phyloP scores from a whole-genome alignment of 2,329 filamentous ascomycete species.

The Dothistroma pini region DNA sequence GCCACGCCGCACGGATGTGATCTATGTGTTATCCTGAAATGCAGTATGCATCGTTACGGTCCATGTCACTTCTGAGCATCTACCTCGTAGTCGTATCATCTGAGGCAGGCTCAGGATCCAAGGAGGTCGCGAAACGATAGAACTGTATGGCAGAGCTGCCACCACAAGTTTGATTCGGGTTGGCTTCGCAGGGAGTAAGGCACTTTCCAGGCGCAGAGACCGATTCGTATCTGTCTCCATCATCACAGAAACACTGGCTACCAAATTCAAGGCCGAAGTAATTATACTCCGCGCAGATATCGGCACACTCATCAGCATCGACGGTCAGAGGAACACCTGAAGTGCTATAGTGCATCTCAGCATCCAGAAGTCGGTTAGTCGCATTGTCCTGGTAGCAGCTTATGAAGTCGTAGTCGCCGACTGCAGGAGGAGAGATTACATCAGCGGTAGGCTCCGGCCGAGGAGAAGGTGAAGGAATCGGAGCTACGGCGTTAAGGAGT shows the following conservation, averaged over 20 bases:
- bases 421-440: background rate
- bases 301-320: slow-evolving; percentile 10
- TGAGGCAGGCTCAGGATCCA: background rate
- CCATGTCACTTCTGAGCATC: background rate
- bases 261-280: slow-evolving; percentile 29
- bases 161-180: slow-evolving; percentile 1
- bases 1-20: too few relatives aligned
- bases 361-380: slow-evolving; percentile 2
- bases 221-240: background rate
- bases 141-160: background rate
- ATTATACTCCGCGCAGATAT: slow-evolving; percentile 7
- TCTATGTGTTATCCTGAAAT: too few relatives aligned
- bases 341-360: slow-evolving; percentile 5
- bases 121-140: background rate
- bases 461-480: background rate
- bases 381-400: slow-evolving; percentile 13
- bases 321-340: background rate
- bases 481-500: background rate
- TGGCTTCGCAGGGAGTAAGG: background rate
- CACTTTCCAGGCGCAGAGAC: background rate
- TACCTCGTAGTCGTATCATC: background rate
- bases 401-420: slow-evolving; percentile 9
- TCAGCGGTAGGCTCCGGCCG: background rate
- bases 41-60: too few relatives aligned
- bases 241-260: slow-evolving; percentile 33